Percentiles rank a stretch among this genome's conserved stretches.
Evolutionary conservation across 371 early-diverging fungal species (phyloP).

Genomic region (Basidiobolus meristosporus): DNA sequence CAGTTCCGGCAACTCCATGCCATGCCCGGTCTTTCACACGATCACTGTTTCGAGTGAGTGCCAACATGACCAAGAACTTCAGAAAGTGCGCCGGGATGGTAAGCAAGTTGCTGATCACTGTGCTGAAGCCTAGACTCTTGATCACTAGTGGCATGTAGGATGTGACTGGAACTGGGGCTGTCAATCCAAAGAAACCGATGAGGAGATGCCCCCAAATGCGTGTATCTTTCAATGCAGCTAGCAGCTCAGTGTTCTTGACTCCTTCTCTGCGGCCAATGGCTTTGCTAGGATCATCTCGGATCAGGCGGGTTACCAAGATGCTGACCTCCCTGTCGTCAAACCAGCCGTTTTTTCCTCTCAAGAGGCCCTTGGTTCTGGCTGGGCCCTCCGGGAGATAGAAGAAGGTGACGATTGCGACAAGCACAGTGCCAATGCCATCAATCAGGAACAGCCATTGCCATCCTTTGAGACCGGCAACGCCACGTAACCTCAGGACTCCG

Average conservation of each 20-base stretch:
- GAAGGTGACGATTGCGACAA: slow-evolving; percentile 5
- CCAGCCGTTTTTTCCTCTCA: slow-evolving; percentile 16
- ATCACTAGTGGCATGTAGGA: slow-evolving; percentile 25
- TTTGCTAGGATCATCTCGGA: slow-evolving; percentile 25
- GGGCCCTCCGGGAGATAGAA: slow-evolving; percentile 23
- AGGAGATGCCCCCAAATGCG: slow-evolving; percentile 18
- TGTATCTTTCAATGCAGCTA: slow-evolving; percentile 12
- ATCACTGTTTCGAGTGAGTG: slow-evolving; percentile 20
- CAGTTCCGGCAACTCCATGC: slow-evolving; percentile 12
- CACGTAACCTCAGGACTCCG: slow-evolving; percentile 28
- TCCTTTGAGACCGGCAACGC: slow-evolving; percentile 14
- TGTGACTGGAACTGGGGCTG: slow-evolving; percentile 16
- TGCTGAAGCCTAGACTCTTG: slow-evolving; percentile 19
- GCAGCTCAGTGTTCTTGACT: slow-evolving; percentile 18
- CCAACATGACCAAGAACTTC: slow-evolving; percentile 15
- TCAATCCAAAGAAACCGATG: slow-evolving; percentile 14
- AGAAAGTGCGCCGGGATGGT: slow-evolving; percentile 23
- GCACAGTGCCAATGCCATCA: slow-evolving; percentile 2
- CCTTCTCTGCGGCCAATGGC: slow-evolving; percentile 15
- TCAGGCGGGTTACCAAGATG: slow-evolving; percentile 27
- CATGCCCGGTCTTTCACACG: slow-evolving; percentile 17
- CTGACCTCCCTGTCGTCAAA: slow-evolving; percentile 14
- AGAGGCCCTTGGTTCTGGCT: slow-evolving; percentile 10
- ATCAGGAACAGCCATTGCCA: slow-evolving; percentile 28
- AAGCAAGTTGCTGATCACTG: slow-evolving; percentile 20